phyloP scores from a whole-genome alignment of 75 land plant genomes.

The Pinus taeda region DNA sequence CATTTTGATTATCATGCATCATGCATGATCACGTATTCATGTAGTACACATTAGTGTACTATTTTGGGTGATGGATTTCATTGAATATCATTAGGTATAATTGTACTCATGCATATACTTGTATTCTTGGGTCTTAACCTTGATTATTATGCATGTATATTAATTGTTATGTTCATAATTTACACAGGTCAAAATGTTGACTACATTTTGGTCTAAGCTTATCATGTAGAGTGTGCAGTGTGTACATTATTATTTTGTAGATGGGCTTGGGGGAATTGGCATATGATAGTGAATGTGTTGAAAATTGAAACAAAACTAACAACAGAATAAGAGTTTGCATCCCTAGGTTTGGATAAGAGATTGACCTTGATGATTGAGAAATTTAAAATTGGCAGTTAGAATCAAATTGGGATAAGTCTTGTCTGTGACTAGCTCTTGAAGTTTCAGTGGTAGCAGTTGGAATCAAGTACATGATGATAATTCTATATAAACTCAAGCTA shows the following conservation, averaged over 20 bases:
- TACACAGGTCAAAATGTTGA: neutral
- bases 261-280: neutral
- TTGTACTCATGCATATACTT: too few relatives aligned
- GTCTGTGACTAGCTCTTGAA: neutral
- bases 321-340: neutral
- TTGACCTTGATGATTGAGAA: neutral
- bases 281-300: neutral
- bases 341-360: neutral
- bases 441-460: neutral
- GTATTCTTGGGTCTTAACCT: too few relatives aligned
- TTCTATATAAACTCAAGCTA: neutral
- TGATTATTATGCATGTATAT: too few relatives aligned
- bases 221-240: neutral
- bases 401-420: neutral
- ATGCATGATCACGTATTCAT: too few relatives aligned
- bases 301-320: neutral
- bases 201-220: neutral
- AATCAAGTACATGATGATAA: neutral
- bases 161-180: too few relatives aligned
- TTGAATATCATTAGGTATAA: too few relatives aligned
- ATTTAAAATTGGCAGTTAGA: neutral
- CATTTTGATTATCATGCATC: too few relatives aligned
- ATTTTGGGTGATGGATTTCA: too few relatives aligned
- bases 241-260: neutral
- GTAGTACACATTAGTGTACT: too few relatives aligned